These are phyloP conservation scores for Sporothrix luriei DNA, from an alignment of 2,329 filamentous ascomycete genomes.

Conservation along the genomic window DNA sequence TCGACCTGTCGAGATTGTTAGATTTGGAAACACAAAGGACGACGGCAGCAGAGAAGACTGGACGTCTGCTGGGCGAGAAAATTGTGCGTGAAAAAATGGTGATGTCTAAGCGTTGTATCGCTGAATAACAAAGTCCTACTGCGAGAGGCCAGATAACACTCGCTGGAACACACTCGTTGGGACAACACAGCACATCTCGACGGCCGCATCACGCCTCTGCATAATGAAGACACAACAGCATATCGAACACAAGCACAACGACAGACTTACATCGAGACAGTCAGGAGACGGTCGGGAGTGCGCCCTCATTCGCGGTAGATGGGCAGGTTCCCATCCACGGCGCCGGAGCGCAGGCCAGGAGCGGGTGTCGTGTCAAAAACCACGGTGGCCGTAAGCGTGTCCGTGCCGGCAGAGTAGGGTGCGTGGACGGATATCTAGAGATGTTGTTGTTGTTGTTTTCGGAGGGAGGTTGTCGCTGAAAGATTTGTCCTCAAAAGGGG, in stretches of 20 bases:
- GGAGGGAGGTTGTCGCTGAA: background rate
- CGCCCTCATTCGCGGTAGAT: conserved; percentile 23
- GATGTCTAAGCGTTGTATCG: background rate
- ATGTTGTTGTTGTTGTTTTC: background rate
- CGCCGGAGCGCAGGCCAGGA: conserved; percentile 6
- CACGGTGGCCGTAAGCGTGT: background rate
- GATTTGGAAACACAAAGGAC: conserved; percentile 9
- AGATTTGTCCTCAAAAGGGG: background rate
- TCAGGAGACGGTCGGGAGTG: conserved; percentile 13
- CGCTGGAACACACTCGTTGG: background rate
- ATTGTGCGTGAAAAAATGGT: background rate
- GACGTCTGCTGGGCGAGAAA: background rate
- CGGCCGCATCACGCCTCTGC: background rate
- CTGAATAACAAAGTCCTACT: background rate
- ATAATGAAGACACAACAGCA: background rate
- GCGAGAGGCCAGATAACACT: background rate
- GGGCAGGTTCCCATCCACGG: conserved; percentile 28
- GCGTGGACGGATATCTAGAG: background rate
- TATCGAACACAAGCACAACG: background rate
- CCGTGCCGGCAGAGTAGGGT: background rate
- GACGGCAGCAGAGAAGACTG: background rate
- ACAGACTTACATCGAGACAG: conserved; percentile 30
- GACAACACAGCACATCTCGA: background rate
- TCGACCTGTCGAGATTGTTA: conserved; percentile 48
- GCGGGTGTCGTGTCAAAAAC: background rate